Percentiles rank a stretch among this genome's conserved stretches.
phyloP scores from a whole-genome alignment of 129 eudicot genomes.

The Pulicaria dysenterica region DNA sequence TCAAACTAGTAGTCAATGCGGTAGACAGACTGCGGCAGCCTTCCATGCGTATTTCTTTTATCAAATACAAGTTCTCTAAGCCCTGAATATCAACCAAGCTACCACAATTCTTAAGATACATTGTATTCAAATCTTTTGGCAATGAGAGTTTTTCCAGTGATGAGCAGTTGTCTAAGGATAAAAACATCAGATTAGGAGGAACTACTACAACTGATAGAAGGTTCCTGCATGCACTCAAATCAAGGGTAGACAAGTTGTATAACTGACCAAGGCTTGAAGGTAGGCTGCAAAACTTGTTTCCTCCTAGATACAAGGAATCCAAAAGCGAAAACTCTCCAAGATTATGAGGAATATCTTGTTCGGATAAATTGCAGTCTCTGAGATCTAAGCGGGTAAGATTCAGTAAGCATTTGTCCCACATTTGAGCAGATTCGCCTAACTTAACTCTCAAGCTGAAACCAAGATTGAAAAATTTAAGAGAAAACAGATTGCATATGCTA shows the following conservation, averaged over 20 bases:
- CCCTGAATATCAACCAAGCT: constrained; percentile 22
- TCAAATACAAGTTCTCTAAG: constrained; percentile 11
- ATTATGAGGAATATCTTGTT: constrained; percentile 13
- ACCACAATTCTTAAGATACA: constrained; percentile 13
- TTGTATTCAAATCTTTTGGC: not conserved
- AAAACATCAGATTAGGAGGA: constrained; percentile 14
- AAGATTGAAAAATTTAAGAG: constrained; percentile 14
- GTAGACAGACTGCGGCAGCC: constrained; percentile 25
- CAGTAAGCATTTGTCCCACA: constrained; percentile 17
- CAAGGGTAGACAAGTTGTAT: constrained; percentile 7
- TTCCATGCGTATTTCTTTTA: not conserved
- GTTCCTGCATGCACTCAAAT: constrained; percentile 12
- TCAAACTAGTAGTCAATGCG: constrained; percentile 17
- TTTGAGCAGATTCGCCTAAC: constrained; percentile 23
- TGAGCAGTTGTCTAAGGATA: constrained; percentile 4
- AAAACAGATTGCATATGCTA: constrained; percentile 5
- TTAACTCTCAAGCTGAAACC: constrained; percentile 15
- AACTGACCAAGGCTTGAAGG: constrained; percentile 15
- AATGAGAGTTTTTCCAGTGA: constrained; percentile 16
- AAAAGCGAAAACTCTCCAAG: constrained; percentile 2
- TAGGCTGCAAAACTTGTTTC: constrained; percentile 11
- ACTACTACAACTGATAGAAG: constrained; percentile 14
- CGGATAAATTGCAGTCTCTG: constrained; percentile 15
- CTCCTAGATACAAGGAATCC: not conserved
- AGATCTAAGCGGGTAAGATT: constrained; percentile 17